Conservation (phyloP, 176 grass and related monocot genomes). For the Cocos nucifera region DNA sequence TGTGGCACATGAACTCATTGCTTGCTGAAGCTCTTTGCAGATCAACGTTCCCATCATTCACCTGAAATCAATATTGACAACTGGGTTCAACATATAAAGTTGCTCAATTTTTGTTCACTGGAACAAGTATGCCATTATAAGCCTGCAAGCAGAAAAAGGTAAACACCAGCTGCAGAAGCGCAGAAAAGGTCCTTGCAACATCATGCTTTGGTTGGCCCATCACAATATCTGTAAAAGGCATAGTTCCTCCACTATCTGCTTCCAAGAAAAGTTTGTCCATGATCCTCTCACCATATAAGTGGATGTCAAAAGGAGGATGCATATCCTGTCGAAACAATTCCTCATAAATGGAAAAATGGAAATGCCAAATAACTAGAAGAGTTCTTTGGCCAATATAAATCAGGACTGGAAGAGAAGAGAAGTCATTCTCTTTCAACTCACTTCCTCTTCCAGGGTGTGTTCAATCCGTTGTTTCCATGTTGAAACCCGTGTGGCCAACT, state of each 20-base stretch:
- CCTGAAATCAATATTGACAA: slow-evolving; percentile 30
- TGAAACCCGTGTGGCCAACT: slow-evolving; percentile 85
- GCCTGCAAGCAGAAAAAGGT: background rate
- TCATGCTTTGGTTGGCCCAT: slow-evolving; percentile 55
- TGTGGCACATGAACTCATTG: slow-evolving; percentile 65
- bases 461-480: slow-evolving; percentile 94
- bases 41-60: slow-evolving; percentile 70
- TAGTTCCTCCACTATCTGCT: slow-evolving; percentile 29
- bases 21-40: slow-evolving; percentile 43
- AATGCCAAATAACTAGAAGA: background rate
- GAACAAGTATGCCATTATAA: too few species aligned
- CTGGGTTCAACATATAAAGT: too few species aligned
- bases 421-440: slow-evolving; percentile 19
- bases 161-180: slow-evolving; percentile 92
- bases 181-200: slow-evolving; percentile 89
- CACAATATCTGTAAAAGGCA: slow-evolving; percentile 68
- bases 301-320: slow-evolving; percentile 88
- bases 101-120: too few species aligned
- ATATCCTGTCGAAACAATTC: slow-evolving; percentile 44
- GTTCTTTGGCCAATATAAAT: too few species aligned
- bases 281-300: slow-evolving; percentile 78
- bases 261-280: slow-evolving; percentile 42
- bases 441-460: slow-evolving; percentile 78
- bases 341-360: background rate
- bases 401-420: too few species aligned